These are phyloP conservation scores for Agrocybe chaxingu DNA, from an alignment of 768 basidiomycete species.

Conservation along the genomic window DNA sequence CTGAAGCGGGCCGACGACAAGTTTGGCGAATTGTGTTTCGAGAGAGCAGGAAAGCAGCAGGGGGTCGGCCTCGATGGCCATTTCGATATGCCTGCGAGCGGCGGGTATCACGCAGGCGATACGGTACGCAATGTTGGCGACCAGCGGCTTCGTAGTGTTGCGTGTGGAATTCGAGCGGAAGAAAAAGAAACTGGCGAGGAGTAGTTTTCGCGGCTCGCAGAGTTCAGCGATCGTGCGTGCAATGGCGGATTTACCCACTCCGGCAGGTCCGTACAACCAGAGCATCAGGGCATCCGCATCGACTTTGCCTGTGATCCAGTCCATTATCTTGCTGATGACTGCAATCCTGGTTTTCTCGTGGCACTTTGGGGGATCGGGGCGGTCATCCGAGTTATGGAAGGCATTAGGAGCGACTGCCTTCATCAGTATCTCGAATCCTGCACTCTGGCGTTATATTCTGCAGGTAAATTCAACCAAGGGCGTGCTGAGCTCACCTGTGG, in stretches of 20 bases:
- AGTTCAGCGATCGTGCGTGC: conserved; percentile 7
- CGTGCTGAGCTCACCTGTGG: too few species aligned
- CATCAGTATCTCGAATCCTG: too few species aligned
- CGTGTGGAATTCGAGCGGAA: conserved; percentile 2
- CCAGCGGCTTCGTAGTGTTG: conserved; percentile 3
- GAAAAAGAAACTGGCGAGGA: conserved; percentile 14
- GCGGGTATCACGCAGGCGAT: conserved; percentile 4
- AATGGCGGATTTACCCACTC: conserved; percentile 16
- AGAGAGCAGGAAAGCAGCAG: conserved; percentile 6
- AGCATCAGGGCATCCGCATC: conserved; percentile 4
- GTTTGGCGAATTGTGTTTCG: conserved; percentile 4
- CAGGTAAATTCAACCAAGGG: too few species aligned
- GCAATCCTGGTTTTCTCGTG: conserved; percentile 10
- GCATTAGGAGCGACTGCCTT: conserved; percentile 4
- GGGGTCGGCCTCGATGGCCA: conserved; percentile 6
- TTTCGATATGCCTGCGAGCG: not conserved
- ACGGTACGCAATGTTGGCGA: conserved; percentile 14
- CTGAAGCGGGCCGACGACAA: conserved; percentile 10
- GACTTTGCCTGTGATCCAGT: conserved; percentile 8
- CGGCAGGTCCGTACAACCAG: conserved; percentile 15
- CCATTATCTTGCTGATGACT: conserved; percentile 6
- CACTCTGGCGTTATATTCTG: too few species aligned
- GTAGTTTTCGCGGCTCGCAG: not conserved
- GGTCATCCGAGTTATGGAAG: conserved; percentile 10
- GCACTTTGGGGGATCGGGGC: conserved; percentile 11